Evolutionary conservation across 2,329 filamentous ascomycete genomes (phyloP).

Genomic region (Trichoderma lentiforme): DNA sequence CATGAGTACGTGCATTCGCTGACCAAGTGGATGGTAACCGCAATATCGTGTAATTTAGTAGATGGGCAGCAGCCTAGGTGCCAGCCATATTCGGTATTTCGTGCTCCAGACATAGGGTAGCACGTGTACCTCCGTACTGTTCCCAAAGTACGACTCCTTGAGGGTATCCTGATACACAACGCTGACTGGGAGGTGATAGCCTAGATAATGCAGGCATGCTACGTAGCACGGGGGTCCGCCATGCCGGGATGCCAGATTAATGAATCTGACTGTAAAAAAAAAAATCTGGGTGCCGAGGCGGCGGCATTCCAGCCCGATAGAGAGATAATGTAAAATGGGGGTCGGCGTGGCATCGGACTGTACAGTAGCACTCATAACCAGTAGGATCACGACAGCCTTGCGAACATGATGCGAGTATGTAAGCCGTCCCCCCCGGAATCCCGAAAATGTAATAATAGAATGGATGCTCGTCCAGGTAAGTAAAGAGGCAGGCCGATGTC

Average conservation of each 20-base stretch:
- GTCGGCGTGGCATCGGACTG: neutral
- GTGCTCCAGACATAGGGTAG: neutral
- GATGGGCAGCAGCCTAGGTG: neutral
- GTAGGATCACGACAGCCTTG: neutral
- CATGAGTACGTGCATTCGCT: slow-evolving; percentile 10
- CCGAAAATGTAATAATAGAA: neutral
- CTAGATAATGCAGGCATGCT: neutral
- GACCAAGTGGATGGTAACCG: neutral
- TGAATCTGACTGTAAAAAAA: neutral
- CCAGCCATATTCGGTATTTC: neutral
- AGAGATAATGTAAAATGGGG: neutral
- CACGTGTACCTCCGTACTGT: neutral
- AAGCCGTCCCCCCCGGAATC: neutral
- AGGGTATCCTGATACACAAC: neutral
- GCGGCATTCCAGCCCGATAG: neutral
- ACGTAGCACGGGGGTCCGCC: slow-evolving; percentile 8
- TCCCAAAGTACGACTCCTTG: neutral
- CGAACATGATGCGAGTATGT: neutral
- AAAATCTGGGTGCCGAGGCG: neutral
- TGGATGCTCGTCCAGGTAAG: neutral
- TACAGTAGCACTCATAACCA: neutral
- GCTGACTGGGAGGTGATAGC: neutral
- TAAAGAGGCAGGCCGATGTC: neutral
- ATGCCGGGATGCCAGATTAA: slow-evolving; percentile 16
- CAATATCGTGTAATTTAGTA: neutral